phyloP scores from a whole-genome alignment of 306 rosid species.

The Morella rubra region DNA sequence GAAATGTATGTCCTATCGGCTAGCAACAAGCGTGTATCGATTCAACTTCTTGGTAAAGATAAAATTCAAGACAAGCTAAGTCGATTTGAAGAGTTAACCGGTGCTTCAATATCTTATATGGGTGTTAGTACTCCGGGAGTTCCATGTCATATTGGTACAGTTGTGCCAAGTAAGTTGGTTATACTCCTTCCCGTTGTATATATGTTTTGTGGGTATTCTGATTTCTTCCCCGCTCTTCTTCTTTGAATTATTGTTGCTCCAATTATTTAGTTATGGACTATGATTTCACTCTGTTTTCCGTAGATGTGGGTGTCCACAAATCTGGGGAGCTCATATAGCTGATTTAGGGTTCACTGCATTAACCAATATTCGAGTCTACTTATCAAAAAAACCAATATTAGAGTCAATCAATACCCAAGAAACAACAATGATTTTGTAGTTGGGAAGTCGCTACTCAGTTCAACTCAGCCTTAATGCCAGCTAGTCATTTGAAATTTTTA shows the following conservation, averaged over 20 bases:
- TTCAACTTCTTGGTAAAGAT: constrained; percentile 84
- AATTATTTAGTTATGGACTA: background rate
- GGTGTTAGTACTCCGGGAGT: constrained; percentile 74
- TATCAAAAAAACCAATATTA: background rate
- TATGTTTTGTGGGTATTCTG: constrained; percentile 7
- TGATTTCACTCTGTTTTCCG: background rate
- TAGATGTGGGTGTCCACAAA: background rate
- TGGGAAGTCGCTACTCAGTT: too few species aligned
- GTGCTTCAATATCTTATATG: constrained; percentile 63
- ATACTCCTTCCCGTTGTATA: background rate
- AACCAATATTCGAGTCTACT: background rate
- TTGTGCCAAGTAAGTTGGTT: constrained; percentile 66
- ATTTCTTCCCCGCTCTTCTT: background rate
- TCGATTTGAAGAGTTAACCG: constrained; percentile 77
- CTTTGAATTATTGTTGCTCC: background rate
- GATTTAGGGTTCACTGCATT: background rate
- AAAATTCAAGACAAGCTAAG: constrained; percentile 78
- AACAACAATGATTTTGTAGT: background rate
- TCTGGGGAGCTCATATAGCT: background rate
- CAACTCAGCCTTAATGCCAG: too few species aligned
- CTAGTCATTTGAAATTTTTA: too few species aligned
- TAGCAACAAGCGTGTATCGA: constrained; percentile 70
- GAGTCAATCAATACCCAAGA: background rate
- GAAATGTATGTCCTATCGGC: constrained; percentile 94
- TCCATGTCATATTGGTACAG: constrained; percentile 44